phyloP scores from a whole-genome alignment of 129 eudicot species.

The Flaveria ramosissima region DNA sequence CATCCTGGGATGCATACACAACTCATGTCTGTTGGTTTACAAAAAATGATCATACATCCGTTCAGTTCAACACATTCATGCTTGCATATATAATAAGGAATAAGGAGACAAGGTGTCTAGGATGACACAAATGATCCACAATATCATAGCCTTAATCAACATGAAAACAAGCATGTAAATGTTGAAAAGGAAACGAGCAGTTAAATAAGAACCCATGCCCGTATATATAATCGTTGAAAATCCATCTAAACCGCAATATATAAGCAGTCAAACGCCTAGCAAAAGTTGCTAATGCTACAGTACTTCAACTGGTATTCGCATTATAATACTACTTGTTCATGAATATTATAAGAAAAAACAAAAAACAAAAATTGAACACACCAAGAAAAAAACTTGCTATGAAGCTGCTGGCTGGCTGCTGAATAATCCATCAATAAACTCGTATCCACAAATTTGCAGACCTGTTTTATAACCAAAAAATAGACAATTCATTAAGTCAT shows the following conservation, averaged over 20 bases:
- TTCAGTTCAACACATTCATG: too few relatives aligned
- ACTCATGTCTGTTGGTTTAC: too few relatives aligned
- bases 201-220: not conserved
- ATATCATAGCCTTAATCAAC: not conserved
- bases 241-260: not conserved
- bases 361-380: slow-evolving; percentile 28
- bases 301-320: slow-evolving; percentile 3
- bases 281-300: slow-evolving; percentile 19
- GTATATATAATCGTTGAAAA: not conserved
- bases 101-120: too few relatives aligned
- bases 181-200: not conserved
- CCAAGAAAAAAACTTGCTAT: slow-evolving; percentile 19
- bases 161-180: not conserved
- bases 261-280: not conserved
- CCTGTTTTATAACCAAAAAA: slow-evolving; percentile 26
- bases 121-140: too few relatives aligned
- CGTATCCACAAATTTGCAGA: slow-evolving; percentile 2
- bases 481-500: not conserved
- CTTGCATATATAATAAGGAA: not conserved
- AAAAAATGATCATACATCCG: too few relatives aligned
- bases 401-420: not conserved
- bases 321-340: slow-evolving; percentile 16
- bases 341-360: not conserved
- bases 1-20: not conserved
- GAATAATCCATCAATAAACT: slow-evolving; percentile 25